Evolutionary conservation across 225 moss, liverwort and hornwort genomes (phyloP), one percentile per base, ranked within the genome.

Genomic region (Pleurozium schreberi): DNA sequence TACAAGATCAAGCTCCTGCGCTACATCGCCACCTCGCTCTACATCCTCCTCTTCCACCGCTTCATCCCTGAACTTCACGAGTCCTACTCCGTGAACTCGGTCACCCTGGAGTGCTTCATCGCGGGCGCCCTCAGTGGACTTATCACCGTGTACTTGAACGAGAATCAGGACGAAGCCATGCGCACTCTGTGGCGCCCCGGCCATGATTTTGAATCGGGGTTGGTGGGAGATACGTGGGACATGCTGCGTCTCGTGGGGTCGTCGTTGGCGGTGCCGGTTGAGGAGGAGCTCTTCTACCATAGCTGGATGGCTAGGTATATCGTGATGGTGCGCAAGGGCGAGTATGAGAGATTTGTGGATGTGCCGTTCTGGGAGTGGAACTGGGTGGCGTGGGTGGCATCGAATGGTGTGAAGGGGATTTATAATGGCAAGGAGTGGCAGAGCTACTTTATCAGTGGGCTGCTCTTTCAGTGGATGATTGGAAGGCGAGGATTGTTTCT

Each of bases 401-500:
- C 95, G 38, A 97, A 96, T 82, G 92, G 45, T 36, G 88, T 93
- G 55, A 93, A 93, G 86, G 95, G 94, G 61, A 18, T 96, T 50
- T 97, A 96, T 43, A 98, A 96, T 87, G 98, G 98, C 53, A 96
- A 93, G 86, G 97, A 96, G 89, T 98, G 97, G 95, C 93, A 84
- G 86, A 98, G 98, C 87, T 93, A 92, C 65, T 91, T 91, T 14
- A 65, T 97, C 82, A 88, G 81, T 57, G 97, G 97, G 58, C 36
- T 96, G 66, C 88, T 97, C 16, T 93, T 95, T n/a, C 93, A 95
- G 75, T 96, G 96, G 95, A 96, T 92, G 77, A 93, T 93, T 50
- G 90, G 92, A 34, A 93, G 95, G 89, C 92, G 95, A 40, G 96
- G 97, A 31, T 86, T 92, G 82, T 96, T 98, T 87, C 58, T 96